Percentiles rank a stretch among this genome's conserved stretches.
Evolutionary conservation across 192 early-diverging fungal genomes (phyloP).

Genomic region (Backusella circina): DNA sequence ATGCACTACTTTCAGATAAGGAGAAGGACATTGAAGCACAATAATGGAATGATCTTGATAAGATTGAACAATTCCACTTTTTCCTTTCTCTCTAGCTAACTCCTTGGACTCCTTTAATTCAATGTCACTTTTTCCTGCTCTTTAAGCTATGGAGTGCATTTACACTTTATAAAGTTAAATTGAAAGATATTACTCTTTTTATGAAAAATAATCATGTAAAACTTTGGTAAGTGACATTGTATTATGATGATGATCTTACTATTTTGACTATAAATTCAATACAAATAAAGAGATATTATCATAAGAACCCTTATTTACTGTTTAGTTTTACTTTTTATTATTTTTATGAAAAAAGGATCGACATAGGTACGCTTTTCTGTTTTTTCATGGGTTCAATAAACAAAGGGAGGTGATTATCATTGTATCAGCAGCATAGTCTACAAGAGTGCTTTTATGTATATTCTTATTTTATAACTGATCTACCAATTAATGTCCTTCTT

Average conservation of each 20-base stretch:
- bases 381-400: background rate
- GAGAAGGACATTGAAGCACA: background rate
- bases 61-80: too few species aligned
- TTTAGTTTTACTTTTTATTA: background rate
- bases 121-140: background rate
- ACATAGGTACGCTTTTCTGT: background rate
- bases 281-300: background rate
- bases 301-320: background rate
- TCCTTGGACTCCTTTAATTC: background rate
- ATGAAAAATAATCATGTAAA: too few species aligned
- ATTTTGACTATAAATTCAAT: background rate
- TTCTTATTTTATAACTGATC: background rate
- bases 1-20: background rate
- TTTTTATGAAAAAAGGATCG: background rate
- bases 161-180: background rate
- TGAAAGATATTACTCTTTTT: background rate
- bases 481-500: conserved; percentile 24
- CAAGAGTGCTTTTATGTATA: background rate
- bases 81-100: background rate
- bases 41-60: background rate
- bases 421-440: background rate
- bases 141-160: background rate
- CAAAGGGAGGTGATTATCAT: background rate
- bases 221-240: too few species aligned
- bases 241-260: background rate